These are phyloP conservation scores for Dentiscutata heterogama DNA, from an alignment of 371 early-diverging fungal species.

Conservation along the genomic window DNA sequence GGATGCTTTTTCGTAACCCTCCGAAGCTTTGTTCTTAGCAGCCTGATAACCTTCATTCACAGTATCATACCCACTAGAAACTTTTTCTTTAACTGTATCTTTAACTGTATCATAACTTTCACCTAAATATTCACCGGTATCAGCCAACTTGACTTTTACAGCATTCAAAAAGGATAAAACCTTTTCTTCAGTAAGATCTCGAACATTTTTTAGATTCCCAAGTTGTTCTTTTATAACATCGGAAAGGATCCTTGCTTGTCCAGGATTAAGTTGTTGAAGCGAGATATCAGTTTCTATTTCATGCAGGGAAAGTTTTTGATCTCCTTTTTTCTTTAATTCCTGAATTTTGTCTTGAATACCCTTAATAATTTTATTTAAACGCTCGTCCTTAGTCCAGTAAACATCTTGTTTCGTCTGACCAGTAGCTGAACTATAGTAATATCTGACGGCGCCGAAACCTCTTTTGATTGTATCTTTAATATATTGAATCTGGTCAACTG, in stretches of 20 bases:
- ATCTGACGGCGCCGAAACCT: background rate
- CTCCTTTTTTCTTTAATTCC: background rate
- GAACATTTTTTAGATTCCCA: background rate
- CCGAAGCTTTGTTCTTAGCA: conserved; percentile 4
- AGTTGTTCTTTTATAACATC: conserved; percentile 30
- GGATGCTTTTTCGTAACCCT: background rate
- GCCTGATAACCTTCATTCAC: background rate
- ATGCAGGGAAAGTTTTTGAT: background rate
- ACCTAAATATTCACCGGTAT: background rate
- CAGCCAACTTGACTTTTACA: background rate
- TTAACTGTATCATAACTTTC: background rate
- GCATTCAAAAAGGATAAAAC: background rate
- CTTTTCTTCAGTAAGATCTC: conserved; percentile 32
- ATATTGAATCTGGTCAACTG: conserved; percentile 31
- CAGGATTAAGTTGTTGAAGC: conserved; percentile 20
- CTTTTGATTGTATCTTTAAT: background rate
- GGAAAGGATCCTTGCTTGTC: conserved; percentile 17
- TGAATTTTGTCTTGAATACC: background rate
- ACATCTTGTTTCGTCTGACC: conserved; percentile 3
- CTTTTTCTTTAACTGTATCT: background rate
- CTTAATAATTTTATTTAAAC: conserved; percentile 19
- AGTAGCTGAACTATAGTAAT: background rate
- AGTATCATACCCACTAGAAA: background rate
- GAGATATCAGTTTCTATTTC: background rate
- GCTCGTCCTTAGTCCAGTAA: conserved; percentile 15